These are phyloP conservation scores for Glomus cerebriforme DNA, from an alignment of 192 early-diverging fungal genomes.

Conservation along the genomic window DNA sequence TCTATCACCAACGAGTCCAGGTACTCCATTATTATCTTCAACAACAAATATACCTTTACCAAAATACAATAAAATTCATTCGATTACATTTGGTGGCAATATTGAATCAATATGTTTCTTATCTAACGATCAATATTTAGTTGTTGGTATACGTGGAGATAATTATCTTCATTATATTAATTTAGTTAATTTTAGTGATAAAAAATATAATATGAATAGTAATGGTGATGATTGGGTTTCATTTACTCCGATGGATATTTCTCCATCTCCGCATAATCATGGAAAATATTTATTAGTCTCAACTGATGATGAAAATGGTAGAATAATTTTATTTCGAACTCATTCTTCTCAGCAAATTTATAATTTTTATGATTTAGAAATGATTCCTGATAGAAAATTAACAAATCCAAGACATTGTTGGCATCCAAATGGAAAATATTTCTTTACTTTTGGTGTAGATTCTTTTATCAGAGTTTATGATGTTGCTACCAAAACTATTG, in stretches of 20 bases:
- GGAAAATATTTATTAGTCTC: constrained; percentile 61
- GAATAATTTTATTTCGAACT: constrained; percentile 62
- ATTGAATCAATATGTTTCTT: constrained; percentile 71
- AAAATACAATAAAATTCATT: constrained; percentile 28
- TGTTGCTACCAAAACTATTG: constrained; percentile 47
- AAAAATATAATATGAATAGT: constrained; percentile 70
- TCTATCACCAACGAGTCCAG: constrained; percentile 37
- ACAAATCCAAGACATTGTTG: constrained; percentile 66
- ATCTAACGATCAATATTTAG: constrained; percentile 38
- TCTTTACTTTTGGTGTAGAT: constrained; percentile 68
- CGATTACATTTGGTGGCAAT: constrained; percentile 56
- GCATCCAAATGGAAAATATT: constrained; percentile 58
- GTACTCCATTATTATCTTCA: constrained; percentile 30
- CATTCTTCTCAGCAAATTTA: constrained; percentile 52
- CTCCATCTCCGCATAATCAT: constrained; percentile 52
- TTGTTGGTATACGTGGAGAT: constrained; percentile 70
- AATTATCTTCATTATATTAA: constrained; percentile 73
- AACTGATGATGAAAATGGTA: constrained; percentile 68
- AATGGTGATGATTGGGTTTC: constrained; percentile 84
- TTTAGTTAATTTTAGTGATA: constrained; percentile 9
- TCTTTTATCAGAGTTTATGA: constrained; percentile 58
- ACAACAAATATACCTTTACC: not conserved
- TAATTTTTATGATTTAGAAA: constrained; percentile 58
- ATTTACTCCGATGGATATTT: constrained; percentile 75
- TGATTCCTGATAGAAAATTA: constrained; percentile 54